Base-by-base conservation (phyloP, 78 protist species). In the Guillardia theta region DNA sequence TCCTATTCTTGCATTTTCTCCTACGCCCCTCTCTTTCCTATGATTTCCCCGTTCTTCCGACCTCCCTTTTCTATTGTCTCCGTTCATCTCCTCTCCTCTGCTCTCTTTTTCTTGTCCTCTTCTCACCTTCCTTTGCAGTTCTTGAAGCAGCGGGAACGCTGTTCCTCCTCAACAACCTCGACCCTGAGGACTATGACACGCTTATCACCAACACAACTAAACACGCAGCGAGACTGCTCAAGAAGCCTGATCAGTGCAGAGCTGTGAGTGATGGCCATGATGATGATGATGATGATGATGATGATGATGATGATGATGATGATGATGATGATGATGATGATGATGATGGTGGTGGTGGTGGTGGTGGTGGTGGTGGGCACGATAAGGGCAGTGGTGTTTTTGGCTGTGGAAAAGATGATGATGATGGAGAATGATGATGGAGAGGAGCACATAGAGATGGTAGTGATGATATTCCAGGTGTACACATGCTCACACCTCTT, bases 231-330 rank as follows among this genome's bases (percentile, higher is more conserved):
- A 88, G 96, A 21, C 94, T 97, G 22, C 93, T 98, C 45, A 93
- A 96, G 76, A 95, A 97, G 83, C 97, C 97, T 43, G 99, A 99
- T 95, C 99, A 98, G 96, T 83, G 97, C 93, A 97, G 98, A 2
- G 70, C 93, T 44, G 70, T 45, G 47, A 22, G 47, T 33, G n/a
- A 18, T 2, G 76, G 2, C 30, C 44, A 58, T 10, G 46, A 47
- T 8, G 58, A 19, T 10, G 30, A 50, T 15, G 15, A 10, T 10
- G 58, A 15, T 50, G 58, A 19, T 50, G 10, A 15, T 50, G 58
- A 19, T 10, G 30, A 10, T 10, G 58, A 10, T 19, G 15, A 15
- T 10, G 58, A n/a, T n/a, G n/a, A n/a, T n/a, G n/a, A n/a, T n/a
- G n/a, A n/a, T n/a, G n/a, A 64, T 90, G n/a, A n/a, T n/a, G n/a